These are phyloP conservation scores for Mycena citricolor DNA, from an alignment of 1,284 basidiomycete genomes.

Conservation along the genomic window DNA sequence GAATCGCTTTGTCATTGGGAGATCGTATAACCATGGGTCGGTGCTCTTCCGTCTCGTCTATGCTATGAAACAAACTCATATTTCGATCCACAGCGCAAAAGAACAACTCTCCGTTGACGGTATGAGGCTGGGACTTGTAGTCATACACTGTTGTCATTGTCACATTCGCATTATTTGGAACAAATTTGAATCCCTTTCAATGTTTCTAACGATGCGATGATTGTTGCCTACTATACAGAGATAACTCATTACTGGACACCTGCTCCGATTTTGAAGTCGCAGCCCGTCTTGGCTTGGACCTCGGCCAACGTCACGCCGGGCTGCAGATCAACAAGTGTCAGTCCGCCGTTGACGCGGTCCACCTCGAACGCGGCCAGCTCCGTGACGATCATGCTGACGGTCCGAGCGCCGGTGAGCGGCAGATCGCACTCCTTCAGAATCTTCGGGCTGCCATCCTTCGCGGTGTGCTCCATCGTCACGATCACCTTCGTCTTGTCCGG, in stretches of 20 bases:
- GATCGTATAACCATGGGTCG: conserved; percentile 89
- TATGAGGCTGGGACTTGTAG: conserved; percentile 24
- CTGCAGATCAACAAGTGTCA: conserved; percentile 81
- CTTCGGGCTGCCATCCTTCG: conserved; percentile 89
- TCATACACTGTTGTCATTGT: conserved; percentile 7
- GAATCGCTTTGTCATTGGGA: conserved; percentile 91
- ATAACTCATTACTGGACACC: too few species aligned
- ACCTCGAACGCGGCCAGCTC: conserved; percentile 92
- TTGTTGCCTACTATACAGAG: too few species aligned
- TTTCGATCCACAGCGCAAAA: conserved; percentile 61
- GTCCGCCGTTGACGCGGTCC: conserved; percentile 69
- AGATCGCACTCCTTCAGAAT: conserved; percentile 81
- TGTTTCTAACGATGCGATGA: too few species aligned
- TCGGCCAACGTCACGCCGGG: conserved; percentile 84
- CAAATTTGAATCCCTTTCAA: too few species aligned
- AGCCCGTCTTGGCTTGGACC: conserved; percentile 82
- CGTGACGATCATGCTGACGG: conserved; percentile 90
- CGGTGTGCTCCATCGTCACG: conserved; percentile 85
- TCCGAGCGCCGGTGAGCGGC: conserved; percentile 84
- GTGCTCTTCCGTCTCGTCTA: conserved; percentile 24
- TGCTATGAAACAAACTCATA: conserved; percentile 2
- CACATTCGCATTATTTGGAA: too few species aligned
- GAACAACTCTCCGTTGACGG: conserved; percentile 52
- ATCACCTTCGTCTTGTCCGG: conserved; percentile 90
- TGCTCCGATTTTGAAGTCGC: conserved; percentile 79